Conservation (phyloP, 139 green algal species). For the Tetradesmus obliquus region DNA sequence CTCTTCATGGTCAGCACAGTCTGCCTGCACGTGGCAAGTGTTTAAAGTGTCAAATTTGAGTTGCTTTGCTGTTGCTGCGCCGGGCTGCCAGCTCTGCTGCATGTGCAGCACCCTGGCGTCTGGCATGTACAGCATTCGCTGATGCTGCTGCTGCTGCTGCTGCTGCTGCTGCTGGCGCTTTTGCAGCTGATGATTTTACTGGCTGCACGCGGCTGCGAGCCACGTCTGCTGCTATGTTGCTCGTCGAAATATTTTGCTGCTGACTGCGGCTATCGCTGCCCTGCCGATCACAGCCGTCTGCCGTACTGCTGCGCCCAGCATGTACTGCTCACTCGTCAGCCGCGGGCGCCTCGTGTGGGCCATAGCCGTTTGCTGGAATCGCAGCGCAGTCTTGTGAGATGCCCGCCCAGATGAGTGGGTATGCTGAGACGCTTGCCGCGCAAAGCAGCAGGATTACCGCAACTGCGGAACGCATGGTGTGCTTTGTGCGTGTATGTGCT, state of each 20-base stretch:
- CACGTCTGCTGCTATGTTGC: too few species aligned
- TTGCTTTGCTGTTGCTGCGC: too few species aligned
- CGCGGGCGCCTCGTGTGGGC: not conserved
- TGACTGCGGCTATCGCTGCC: not conserved
- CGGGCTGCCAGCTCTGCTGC: too few species aligned
- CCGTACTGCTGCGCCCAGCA: not conserved
- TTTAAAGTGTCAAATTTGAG: not conserved
- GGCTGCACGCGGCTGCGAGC: too few species aligned
- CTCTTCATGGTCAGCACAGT: not conserved
- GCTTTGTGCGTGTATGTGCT: not conserved
- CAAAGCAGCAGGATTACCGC: not conserved
- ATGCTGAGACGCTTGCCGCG: not conserved
- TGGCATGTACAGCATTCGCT: not conserved
- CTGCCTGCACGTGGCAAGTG: not conserved
- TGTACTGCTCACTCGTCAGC: not conserved
- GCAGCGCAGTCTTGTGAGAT: not conserved
- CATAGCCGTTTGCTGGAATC: not conserved
- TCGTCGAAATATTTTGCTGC: not conserved
- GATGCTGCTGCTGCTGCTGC: not conserved
- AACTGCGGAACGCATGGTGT: not conserved
- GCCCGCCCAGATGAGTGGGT: not conserved
- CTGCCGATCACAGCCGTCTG: not conserved
- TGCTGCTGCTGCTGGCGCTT: not conserved
- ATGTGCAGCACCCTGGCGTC: not conserved
- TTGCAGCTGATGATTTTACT: too few species aligned